Conservation (phyloP, 2,329 filamentous ascomycete genomes). For the Lojkania enalia region DNA sequence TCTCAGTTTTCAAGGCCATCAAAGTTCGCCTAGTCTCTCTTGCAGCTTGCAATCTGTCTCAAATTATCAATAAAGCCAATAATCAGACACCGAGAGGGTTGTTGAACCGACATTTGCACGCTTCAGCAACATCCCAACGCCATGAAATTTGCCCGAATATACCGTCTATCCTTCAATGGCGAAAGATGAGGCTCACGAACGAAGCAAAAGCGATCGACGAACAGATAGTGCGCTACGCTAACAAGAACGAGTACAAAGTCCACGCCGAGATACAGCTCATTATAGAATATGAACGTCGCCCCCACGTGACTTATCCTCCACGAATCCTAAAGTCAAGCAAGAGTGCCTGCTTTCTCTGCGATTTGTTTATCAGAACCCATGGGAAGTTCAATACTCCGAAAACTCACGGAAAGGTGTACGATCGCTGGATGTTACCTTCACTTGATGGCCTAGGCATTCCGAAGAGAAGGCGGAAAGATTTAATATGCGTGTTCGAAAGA, state of each 20-base stretch:
- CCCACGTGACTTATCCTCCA: slow-evolving; percentile 29
- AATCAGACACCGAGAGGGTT: neutral
- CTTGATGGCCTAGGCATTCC: neutral
- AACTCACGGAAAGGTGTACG: slow-evolving; percentile 52
- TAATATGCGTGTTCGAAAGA: neutral
- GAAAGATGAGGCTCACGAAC: neutral
- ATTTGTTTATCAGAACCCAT: slow-evolving; percentile 49
- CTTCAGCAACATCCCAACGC: neutral
- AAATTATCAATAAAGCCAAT: neutral
- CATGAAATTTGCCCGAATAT: neutral
- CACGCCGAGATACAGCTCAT: slow-evolving; percentile 58
- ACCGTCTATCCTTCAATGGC: neutral
- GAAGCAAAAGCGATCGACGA: neutral
- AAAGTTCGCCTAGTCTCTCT: slow-evolving; percentile 3
- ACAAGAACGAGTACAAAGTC: slow-evolving; percentile 25
- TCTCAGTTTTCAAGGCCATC: slow-evolving; percentile 9
- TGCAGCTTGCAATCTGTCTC: neutral
- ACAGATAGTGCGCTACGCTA: neutral
- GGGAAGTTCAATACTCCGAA: slow-evolving; percentile 46
- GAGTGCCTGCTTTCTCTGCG: slow-evolving; percentile 56
- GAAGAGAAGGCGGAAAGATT: neutral
- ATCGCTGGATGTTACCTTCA: slow-evolving; percentile 49
- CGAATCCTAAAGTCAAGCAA: slow-evolving; percentile 55
- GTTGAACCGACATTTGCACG: neutral
- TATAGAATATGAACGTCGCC: slow-evolving; percentile 46